Conservation (phyloP, 1,139 yeast genomes). For the Sugiyamaella paludigena region DNA sequence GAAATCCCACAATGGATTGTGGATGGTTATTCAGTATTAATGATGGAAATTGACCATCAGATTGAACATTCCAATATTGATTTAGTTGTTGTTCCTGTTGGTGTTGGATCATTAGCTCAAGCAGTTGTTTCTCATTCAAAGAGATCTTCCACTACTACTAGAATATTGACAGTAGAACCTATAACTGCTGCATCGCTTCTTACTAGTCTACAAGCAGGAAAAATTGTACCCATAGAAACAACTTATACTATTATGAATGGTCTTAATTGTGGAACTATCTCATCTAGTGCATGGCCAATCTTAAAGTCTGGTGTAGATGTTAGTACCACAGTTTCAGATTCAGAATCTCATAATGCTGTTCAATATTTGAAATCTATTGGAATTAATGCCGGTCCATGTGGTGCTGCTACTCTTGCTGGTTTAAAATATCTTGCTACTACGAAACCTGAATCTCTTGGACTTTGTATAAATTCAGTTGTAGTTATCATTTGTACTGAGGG, state of each 20-base stretch:
- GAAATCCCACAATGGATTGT: conserved; percentile 5
- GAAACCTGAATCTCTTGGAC: background rate
- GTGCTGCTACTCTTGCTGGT: conserved; percentile 10
- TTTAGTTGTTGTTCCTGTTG: conserved; percentile 4
- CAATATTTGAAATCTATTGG: background rate
- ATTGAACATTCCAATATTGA: background rate
- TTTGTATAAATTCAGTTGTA: conserved; percentile 3
- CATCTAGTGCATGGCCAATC: conserved; percentile 1
- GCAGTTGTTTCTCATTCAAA: background rate
- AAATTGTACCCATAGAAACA: background rate
- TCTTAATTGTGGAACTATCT: conserved; percentile 4
- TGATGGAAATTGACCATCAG: background rate
- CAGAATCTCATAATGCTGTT: background rate
- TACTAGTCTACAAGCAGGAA: background rate
- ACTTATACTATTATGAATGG: conserved; percentile 1
- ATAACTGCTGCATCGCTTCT: background rate
- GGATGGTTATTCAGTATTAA: background rate
- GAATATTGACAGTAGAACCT: conserved; percentile 1
- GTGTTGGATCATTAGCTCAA: conserved; percentile 1
- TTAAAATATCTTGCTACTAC: background rate
- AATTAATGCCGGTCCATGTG: conserved; percentile 2
- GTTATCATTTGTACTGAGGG: background rate
- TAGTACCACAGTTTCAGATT: background rate
- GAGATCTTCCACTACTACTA: background rate
- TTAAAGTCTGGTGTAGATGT: background rate